These are phyloP conservation scores for Rhynchosporium secalis DNA, from an alignment of 2,329 filamentous ascomycete genomes.

Conservation along the genomic window DNA sequence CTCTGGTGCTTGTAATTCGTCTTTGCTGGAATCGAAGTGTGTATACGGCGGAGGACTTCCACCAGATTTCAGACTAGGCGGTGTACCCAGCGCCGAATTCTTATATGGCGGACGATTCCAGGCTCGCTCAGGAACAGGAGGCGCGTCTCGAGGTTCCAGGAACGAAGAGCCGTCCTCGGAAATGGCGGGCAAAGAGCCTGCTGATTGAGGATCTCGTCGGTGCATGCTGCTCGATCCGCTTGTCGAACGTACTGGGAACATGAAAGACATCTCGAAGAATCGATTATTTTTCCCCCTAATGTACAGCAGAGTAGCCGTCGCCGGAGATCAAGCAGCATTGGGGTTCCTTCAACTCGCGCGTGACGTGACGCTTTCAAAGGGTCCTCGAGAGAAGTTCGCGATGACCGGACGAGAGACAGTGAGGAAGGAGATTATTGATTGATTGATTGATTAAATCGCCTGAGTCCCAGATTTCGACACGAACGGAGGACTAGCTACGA, in stretches of 20 bases:
- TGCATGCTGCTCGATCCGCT: conserved; percentile 16
- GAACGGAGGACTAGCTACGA: conserved; percentile 1
- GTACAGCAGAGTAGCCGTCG: conserved; percentile 9
- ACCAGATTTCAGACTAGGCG: conserved; percentile 23
- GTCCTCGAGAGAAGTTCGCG: background rate
- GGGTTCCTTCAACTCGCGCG: conserved; percentile 9
- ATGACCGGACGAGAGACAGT: background rate
- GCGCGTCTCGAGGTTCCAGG: conserved; percentile 17
- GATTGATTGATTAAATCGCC: conserved; percentile 7
- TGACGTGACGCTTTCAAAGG: background rate
- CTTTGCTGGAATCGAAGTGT: conserved; percentile 16
- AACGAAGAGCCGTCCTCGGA: conserved; percentile 28
- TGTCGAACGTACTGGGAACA: conserved; percentile 28
- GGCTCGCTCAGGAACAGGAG: conserved; percentile 31
- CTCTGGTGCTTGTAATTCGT: conserved; percentile 13
- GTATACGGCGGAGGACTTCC: conserved; percentile 35
- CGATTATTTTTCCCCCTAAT: background rate
- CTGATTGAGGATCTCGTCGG: conserved; percentile 19
- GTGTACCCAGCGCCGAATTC: conserved; percentile 23
- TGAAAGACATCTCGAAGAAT: conserved; percentile 26
- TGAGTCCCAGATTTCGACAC: conserved; percentile 1
- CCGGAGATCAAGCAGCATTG: conserved; percentile 9
- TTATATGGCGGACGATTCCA: conserved; percentile 27
- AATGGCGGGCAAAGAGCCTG: conserved; percentile 27
- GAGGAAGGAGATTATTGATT: background rate